These are phyloP conservation scores for Metschnikowia lachancei DNA, from an alignment of 805 yeast species.

Conservation along the genomic window DNA sequence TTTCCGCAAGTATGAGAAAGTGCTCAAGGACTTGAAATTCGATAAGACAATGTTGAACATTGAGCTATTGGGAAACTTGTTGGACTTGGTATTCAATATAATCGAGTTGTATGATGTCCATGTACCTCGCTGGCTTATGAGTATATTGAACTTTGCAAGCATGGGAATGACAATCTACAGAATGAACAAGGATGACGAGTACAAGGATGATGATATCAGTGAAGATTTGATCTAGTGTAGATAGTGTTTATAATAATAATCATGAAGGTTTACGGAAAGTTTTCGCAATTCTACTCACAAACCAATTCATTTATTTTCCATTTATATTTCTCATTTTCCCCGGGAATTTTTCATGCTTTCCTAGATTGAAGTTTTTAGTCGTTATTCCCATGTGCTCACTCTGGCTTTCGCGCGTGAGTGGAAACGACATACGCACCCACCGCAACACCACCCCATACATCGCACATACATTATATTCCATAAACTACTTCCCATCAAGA, in stretches of 20 bases:
- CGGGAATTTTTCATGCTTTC: too few species aligned
- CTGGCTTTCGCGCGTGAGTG: too few species aligned
- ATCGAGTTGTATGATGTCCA: slow-evolving; percentile 37
- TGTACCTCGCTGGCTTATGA: slow-evolving; percentile 45
- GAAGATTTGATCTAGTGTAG: slow-evolving; percentile 36
- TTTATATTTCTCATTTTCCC: too few species aligned
- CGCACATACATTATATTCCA: too few species aligned
- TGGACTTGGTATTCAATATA: slow-evolving; percentile 40
- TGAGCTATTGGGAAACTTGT: slow-evolving; percentile 41
- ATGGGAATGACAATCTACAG: slow-evolving; percentile 49
- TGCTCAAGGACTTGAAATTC: slow-evolving; percentile 40
- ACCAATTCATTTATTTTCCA: too few species aligned
- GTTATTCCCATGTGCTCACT: too few species aligned
- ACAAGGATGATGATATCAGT: slow-evolving; percentile 41
- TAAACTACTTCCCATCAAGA: neutral
- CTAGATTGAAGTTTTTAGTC: too few species aligned
- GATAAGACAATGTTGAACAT: slow-evolving; percentile 42
- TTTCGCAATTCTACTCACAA: too few species aligned
- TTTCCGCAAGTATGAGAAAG: slow-evolving; percentile 37
- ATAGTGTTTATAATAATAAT: neutral
- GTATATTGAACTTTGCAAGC: slow-evolving; percentile 37
- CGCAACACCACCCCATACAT: too few species aligned
- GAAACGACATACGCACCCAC: too few species aligned
- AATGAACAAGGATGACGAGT: slow-evolving; percentile 49
- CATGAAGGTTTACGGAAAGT: too few species aligned